Evolutionary conservation across 2,329 filamentous ascomycete species (phyloP).

Genomic region (Botrytis aclada): DNA sequence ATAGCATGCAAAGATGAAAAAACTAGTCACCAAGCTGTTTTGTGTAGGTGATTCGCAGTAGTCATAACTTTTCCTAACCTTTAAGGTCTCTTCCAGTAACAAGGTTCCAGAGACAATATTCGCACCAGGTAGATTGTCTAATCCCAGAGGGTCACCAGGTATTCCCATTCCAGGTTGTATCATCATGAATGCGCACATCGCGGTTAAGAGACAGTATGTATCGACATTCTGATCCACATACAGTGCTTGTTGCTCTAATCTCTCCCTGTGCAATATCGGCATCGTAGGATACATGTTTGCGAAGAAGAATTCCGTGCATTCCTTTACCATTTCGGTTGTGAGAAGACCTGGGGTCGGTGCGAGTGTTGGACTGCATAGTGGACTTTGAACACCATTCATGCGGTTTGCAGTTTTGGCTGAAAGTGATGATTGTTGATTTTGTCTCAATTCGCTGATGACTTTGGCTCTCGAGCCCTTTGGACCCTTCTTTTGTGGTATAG

Average conservation of each 20-base stretch:
- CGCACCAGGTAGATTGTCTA: slow-evolving; percentile 52
- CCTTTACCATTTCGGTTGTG: slow-evolving; percentile 60
- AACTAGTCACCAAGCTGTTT: slow-evolving; percentile 67
- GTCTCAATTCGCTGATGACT: slow-evolving; percentile 70
- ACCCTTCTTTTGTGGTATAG: slow-evolving; percentile 72
- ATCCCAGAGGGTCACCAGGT: slow-evolving; percentile 55
- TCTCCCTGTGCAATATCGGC: slow-evolving; percentile 58
- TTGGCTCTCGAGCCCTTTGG: slow-evolving; percentile 72
- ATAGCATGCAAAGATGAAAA: slow-evolving; percentile 72
- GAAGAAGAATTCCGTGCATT: slow-evolving; percentile 67
- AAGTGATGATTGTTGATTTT: slow-evolving; percentile 64
- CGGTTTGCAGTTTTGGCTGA: slow-evolving; percentile 60
- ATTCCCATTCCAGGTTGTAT: slow-evolving; percentile 66
- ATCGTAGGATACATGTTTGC: slow-evolving; percentile 62
- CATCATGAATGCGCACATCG: slow-evolving; percentile 66
- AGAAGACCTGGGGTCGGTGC: slow-evolving; percentile 59
- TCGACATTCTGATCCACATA: slow-evolving; percentile 62
- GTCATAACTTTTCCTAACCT: slow-evolving; percentile 62
- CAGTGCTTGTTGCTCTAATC: slow-evolving; percentile 55
- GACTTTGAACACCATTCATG: slow-evolving; percentile 53
- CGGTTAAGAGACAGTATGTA: slow-evolving; percentile 60
- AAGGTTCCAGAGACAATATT: slow-evolving; percentile 63
- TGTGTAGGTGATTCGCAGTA: slow-evolving; percentile 55
- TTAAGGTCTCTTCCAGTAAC: slow-evolving; percentile 63
- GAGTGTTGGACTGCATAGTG: slow-evolving; percentile 47